phyloP scores from a whole-genome alignment of 2,329 filamentous ascomycete species.

The Claviceps digitariae region DNA sequence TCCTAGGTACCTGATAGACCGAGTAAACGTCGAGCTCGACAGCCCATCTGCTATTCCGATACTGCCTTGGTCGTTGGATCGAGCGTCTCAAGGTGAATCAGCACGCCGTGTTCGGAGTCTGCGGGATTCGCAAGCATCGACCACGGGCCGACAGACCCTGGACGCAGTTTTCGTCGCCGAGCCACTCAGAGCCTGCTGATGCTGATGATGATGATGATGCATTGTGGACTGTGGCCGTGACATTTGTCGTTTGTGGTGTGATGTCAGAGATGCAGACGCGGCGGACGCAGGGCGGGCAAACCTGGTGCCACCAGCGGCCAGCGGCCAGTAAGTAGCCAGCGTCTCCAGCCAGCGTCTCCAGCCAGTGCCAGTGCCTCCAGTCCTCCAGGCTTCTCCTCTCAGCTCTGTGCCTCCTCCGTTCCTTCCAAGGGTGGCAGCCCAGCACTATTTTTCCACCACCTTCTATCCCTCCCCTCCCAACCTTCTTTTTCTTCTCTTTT shows the following conservation, averaged over 20 bases:
- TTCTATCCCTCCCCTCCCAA: conserved; percentile 2
- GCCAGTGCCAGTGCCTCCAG: neutral
- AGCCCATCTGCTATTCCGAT: neutral
- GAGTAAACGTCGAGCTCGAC: neutral
- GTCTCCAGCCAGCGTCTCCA: too few species aligned
- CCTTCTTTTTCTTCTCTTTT: neutral
- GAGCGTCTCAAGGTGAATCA: neutral
- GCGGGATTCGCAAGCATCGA: neutral
- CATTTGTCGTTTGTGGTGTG: neutral
- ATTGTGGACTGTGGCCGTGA: neutral
- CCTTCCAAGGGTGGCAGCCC: neutral
- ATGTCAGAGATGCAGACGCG: neutral
- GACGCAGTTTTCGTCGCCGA: neutral
- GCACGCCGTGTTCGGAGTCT: neutral
- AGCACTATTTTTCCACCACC: conserved; percentile 4
- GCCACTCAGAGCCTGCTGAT: neutral
- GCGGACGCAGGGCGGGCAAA: neutral
- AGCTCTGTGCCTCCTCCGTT: neutral
- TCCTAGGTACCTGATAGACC: neutral
- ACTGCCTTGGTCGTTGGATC: neutral
- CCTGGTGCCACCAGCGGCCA: neutral
- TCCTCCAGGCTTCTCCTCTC: neutral
- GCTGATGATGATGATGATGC: too few species aligned
- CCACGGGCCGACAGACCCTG: neutral
- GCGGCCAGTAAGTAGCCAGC: too few species aligned